Percentiles rank a stretch among this genome's conserved stretches.
Evolutionary conservation across 805 yeast genomes (phyloP).

Genomic region (Candida railenensis): DNA sequence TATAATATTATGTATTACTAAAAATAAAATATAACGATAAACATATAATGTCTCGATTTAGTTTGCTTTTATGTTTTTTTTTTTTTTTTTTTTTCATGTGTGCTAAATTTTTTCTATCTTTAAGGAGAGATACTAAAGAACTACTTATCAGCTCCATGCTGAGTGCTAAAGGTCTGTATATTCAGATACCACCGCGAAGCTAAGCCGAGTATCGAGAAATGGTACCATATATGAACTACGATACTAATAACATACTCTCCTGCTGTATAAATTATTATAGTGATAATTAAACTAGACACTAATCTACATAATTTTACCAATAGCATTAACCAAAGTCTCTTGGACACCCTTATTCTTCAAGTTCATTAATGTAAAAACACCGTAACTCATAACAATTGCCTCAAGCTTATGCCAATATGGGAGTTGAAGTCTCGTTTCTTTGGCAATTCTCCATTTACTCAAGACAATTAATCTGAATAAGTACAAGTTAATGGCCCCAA

Average conservation of each 20-base stretch:
- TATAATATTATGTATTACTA: not conserved
- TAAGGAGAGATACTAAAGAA: no score
- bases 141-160: no score
- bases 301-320: constrained; percentile 24
- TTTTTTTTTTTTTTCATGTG: no score
- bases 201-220: no score
- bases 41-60: not conserved
- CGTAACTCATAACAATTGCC: constrained; percentile 31
- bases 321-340: constrained; percentile 14
- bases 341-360: constrained; percentile 23
- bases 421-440: constrained; percentile 33
- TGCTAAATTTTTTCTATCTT: no score
- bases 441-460: constrained; percentile 41
- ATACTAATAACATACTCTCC: no score
- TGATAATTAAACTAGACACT: no score
- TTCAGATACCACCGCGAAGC: no score
- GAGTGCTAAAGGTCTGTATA: no score
- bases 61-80: not conserved
- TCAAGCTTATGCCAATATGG: constrained; percentile 34
- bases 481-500: constrained; percentile 31
- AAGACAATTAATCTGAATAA: constrained; percentile 32
- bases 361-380: constrained; percentile 38
- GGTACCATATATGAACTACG: no score
- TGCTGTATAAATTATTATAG: not conserved
- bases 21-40: not conserved